Percentiles rank a stretch among this genome's conserved stretches.
Evolutionary conservation across 208 protist genomes (phyloP).

Genomic region (Crithidia sp.): DNA sequence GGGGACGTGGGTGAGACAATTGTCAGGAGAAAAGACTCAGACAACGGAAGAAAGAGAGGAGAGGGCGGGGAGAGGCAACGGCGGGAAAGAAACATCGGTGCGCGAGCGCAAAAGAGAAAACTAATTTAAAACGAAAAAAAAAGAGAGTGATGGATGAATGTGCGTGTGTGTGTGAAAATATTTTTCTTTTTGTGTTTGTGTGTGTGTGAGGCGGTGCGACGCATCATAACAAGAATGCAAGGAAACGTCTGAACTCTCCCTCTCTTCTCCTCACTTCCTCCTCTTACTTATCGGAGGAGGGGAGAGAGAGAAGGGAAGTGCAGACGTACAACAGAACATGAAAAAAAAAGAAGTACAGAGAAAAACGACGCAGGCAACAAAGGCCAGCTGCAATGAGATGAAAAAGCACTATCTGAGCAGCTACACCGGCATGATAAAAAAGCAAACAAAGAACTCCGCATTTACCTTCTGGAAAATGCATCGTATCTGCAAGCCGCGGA

Average conservation of each 20-base stretch:
- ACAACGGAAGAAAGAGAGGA: neutral
- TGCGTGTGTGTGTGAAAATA: neutral
- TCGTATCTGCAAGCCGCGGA: neutral
- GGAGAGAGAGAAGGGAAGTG: neutral
- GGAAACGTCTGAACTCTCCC: neutral
- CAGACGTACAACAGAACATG: too few relatives aligned
- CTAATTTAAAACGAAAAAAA: constrained; percentile 9
- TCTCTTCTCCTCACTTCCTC: neutral
- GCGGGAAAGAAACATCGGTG: neutral
- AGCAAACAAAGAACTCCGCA: neutral
- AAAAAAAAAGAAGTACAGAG: neutral
- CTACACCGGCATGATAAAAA: neutral
- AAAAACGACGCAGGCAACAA: neutral
- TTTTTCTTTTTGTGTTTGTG: too few relatives aligned
- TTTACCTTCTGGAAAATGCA: neutral
- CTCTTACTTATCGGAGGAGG: neutral
- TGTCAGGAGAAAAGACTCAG: too few relatives aligned
- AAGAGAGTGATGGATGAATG: neutral
- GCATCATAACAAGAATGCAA: neutral
- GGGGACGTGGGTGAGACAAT: too few relatives aligned
- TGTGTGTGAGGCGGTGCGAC: neutral
- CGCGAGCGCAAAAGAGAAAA: neutral
- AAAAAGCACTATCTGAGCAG: too few relatives aligned
- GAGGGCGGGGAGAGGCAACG: neutral
- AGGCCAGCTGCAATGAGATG: too few relatives aligned